Base-by-base conservation (phyloP, 2,329 filamentous ascomycete species). In the Nannizzia gypsea region DNA sequence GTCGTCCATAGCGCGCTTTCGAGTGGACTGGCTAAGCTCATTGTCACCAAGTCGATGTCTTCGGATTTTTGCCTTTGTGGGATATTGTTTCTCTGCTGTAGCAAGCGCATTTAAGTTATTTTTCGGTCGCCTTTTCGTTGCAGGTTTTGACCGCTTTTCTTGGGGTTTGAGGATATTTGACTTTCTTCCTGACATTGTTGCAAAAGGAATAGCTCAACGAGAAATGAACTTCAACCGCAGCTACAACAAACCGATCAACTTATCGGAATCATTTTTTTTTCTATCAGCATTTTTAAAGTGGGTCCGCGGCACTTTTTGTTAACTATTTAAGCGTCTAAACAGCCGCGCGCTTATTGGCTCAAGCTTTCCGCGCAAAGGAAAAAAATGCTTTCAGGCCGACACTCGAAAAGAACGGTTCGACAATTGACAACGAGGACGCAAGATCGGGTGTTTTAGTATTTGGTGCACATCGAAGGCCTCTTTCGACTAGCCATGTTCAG, bases 81-180 rank as follows among this genome's bases (percentile, higher is more conserved):
- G 78, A 63, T 78, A 75, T 63, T 83, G 73, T 62, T 79, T 74
- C 62, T 82, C 79, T n/a, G 85, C 85, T 66, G 85, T 84, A 26
- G 85, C 76, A 64, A 85, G 82, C 22, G 85, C 85, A 71, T 88
- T 79, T 40, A 84, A 75, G 6, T 76, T 76, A 61, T 81, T 78
- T 65, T 65, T 67, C 42, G 65, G 67, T 55, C 73, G 72, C 62
- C 74, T 74, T 64, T 83, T 84, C 56, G 75, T 75, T 57, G 77
- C 76, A 64, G 73, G 73, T 52, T 74, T 73, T 3, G 63, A 36
- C n/a, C 61, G 59, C 28, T 70, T 67, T 61, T 75, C 70, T 63
- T 72, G 72, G 11, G 73, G 72, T 63, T 71, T 71, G 60, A 72
- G 70, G 63, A 69, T 65, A 63, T 74, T 71, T 15, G 73, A 73